Conservation (phyloP, 2,329 filamentous ascomycete species). For the Aspergillus awamori region DNA sequence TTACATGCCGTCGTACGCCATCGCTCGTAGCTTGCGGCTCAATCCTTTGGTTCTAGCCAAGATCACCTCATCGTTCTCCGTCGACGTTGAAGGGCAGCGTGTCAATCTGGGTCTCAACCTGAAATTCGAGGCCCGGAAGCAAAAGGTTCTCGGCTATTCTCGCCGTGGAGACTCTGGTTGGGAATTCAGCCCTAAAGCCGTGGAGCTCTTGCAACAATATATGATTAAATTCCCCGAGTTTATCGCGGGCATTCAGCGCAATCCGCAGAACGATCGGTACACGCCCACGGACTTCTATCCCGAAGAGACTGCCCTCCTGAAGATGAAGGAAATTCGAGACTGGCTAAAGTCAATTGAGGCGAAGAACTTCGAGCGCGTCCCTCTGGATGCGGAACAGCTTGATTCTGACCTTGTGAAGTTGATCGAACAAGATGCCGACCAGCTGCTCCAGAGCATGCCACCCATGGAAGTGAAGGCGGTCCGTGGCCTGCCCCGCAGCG, state of each 20-base stretch:
- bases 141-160: constrained; percentile 95
- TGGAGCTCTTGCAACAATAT: constrained; percentile 80
- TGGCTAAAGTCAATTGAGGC: constrained; percentile 93
- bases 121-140: constrained; percentile 93
- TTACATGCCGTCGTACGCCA: constrained; percentile 86
- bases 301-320: constrained; percentile 68
- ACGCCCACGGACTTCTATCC: constrained; percentile 85
- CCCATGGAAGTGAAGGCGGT: constrained; percentile 68
- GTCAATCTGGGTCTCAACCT: constrained; percentile 92
- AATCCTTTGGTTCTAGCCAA: constrained; percentile 90
- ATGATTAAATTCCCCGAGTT: constrained; percentile 96
- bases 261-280: constrained; percentile 83
- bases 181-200: constrained; percentile 89
- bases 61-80: constrained; percentile 90
- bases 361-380: constrained; percentile 92
- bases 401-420: constrained; percentile 85
- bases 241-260: constrained; percentile 81
- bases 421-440: constrained; percentile 76
- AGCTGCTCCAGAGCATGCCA: constrained; percentile 56
- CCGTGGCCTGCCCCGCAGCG: constrained; percentile 79
- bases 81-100: constrained; percentile 77
- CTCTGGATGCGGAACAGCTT: constrained; percentile 92
- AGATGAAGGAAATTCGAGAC: constrained; percentile 88
- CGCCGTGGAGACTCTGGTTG: constrained; percentile 83
- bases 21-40: constrained; percentile 78